phyloP scores from a whole-genome alignment of 345 rosid genomes.

The Bretschneidera sinensis region DNA sequence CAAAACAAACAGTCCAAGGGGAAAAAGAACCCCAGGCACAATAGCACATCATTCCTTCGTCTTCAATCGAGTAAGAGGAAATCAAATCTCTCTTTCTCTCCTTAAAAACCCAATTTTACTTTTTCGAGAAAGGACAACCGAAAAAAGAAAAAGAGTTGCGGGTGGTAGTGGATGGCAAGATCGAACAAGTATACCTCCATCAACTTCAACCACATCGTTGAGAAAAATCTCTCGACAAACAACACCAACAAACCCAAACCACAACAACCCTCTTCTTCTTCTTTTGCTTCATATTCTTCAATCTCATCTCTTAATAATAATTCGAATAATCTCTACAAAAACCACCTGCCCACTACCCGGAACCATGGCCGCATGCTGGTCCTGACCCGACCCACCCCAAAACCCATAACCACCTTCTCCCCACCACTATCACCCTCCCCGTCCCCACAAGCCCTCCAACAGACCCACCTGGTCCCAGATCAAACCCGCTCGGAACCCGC shows the following conservation, averaged over 20 bases:
- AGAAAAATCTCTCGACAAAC: slow-evolving; percentile 30
- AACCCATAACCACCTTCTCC: slow-evolving; percentile 28
- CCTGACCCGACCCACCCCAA: slow-evolving; percentile 63
- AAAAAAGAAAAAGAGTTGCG: neutral
- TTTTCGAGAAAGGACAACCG: neutral
- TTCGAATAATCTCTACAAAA: neutral
- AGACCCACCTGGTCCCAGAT: slow-evolving; percentile 19
- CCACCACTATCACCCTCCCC: slow-evolving; percentile 15
- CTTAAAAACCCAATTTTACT: neutral
- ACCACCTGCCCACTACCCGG: slow-evolving; percentile 17
- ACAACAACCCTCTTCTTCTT: slow-evolving; percentile 22
- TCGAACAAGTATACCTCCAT: slow-evolving; percentile 68
- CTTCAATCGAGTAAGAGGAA: no score
- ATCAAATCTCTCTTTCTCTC: neutral
- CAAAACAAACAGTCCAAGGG: neutral
- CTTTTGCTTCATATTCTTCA: slow-evolving; percentile 42
- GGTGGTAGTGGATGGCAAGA: slow-evolving; percentile 53
- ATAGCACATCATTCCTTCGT: neutral
- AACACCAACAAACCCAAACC: slow-evolving; percentile 10
- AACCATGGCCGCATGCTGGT: slow-evolving; percentile 88
- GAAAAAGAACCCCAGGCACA: neutral
- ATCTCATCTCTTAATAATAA: slow-evolving; percentile 17
- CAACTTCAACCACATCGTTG: slow-evolving; percentile 70
- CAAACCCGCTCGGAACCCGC: slow-evolving; percentile 20
- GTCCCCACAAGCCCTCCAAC: slow-evolving; percentile 16